phyloP scores from a whole-genome alignment of 768 basidiomycete genomes.

The Trametes cinnabarina region DNA sequence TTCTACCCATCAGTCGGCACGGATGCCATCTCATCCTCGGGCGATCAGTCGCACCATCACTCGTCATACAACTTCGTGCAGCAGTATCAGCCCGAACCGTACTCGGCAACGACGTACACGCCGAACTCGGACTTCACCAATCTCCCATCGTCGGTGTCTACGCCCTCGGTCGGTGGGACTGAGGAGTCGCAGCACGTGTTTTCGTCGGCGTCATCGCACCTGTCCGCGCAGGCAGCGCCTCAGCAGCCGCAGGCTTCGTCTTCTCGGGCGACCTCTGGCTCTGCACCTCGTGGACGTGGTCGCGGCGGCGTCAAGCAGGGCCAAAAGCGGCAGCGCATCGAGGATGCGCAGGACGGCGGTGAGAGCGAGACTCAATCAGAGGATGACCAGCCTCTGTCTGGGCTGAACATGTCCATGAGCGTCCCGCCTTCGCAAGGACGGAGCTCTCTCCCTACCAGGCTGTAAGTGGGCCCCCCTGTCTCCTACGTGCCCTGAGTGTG shows the following conservation, averaged over 20 bases:
- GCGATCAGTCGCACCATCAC: conserved; percentile 12
- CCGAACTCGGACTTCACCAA: conserved; percentile 15
- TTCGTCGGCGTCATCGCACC: conserved; percentile 13
- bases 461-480: conserved; percentile 14
- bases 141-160: conserved; percentile 18
- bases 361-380: conserved; percentile 21
- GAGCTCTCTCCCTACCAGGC: conserved; percentile 17
- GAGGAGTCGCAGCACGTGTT: conserved; percentile 13
- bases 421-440: conserved; percentile 20
- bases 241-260: conserved; percentile 10
- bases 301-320: neutral
- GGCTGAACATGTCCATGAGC: conserved; percentile 15
- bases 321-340: conserved; percentile 13
- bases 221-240: neutral
- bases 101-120: conserved; percentile 15
- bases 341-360: conserved; percentile 6
- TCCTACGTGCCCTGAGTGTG: neutral
- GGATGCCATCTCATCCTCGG: conserved; percentile 3
- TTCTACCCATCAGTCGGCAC: conserved; percentile 12
- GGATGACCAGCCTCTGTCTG: conserved; percentile 13
- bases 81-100: conserved; percentile 19
- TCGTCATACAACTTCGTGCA: conserved; percentile 19
- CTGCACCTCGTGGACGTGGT: neutral
- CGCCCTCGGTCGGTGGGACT: conserved; percentile 16
- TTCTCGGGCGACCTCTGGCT: conserved; percentile 1